phyloP scores from a whole-genome alignment of 306 rosid genomes.

The Rosa persica region DNA sequence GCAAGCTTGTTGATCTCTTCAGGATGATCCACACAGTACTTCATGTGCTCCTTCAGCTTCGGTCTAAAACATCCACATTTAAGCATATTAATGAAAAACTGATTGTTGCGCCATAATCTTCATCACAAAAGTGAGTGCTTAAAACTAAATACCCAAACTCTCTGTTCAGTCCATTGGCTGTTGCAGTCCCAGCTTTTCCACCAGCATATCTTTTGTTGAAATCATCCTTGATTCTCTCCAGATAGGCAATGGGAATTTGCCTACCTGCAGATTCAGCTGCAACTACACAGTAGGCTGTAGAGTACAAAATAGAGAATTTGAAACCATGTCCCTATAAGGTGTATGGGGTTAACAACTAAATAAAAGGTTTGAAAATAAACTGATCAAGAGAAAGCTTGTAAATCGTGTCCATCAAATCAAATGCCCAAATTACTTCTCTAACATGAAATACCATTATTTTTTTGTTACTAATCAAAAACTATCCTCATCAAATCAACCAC shows the following conservation, averaged over 20 bases:
- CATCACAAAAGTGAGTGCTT: not conserved
- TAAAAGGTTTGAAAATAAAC: not conserved
- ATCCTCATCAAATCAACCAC: not conserved
- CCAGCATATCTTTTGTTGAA: slow-evolving; percentile 77
- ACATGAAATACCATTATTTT: not conserved
- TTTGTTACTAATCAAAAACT: not conserved
- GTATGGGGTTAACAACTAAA: not conserved
- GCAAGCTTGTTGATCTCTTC: slow-evolving; percentile 98
- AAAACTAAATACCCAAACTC: slow-evolving; percentile 72
- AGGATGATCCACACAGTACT: slow-evolving; percentile 88
- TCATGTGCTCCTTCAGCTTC: slow-evolving; percentile 92
- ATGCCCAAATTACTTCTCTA: not conserved
- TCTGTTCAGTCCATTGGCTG: slow-evolving; percentile 57
- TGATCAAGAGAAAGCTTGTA: not conserved
- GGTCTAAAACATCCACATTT: slow-evolving; percentile 45
- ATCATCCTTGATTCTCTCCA: slow-evolving; percentile 84
- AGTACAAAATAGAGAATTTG: slow-evolving; percentile 23
- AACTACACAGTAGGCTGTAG: slow-evolving; percentile 84
- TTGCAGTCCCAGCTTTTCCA: slow-evolving; percentile 86
- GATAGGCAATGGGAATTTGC: slow-evolving; percentile 81
- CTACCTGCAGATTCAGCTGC: slow-evolving; percentile 88
- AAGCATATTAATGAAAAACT: not conserved
- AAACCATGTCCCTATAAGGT: not conserved
- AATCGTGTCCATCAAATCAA: not conserved
- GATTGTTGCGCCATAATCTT: not conserved